A percentile compares a stretch with the other conserved stretches of the same genome.
phyloP scores from a whole-genome alignment of 2,329 filamentous ascomycete genomes.

The Tolypocladium guangdongense region DNA sequence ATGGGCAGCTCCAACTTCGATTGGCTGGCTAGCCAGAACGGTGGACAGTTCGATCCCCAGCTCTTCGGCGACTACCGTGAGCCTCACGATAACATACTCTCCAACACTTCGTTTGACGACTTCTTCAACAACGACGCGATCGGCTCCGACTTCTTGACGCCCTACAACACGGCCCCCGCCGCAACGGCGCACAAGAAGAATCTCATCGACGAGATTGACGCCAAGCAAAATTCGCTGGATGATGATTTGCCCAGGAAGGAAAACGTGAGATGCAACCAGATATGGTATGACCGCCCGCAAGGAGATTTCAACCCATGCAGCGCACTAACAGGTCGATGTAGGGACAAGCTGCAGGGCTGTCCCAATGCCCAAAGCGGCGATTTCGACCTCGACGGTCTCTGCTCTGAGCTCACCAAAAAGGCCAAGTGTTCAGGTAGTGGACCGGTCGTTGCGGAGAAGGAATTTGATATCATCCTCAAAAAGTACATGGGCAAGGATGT shows the following conservation, averaged over 20 bases:
- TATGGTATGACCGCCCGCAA: constrained; percentile 57
- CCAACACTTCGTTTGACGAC: constrained; percentile 59
- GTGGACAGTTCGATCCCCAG: constrained; percentile 80
- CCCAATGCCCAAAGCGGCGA: constrained; percentile 82
- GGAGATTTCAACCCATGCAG: background rate
- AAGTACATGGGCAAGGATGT: constrained; percentile 45
- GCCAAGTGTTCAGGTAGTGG: constrained; percentile 89
- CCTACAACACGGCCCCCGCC: constrained; percentile 57
- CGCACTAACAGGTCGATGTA: constrained; percentile 36
- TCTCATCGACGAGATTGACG: constrained; percentile 69
- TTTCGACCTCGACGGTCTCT: constrained; percentile 87
- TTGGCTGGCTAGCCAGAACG: constrained; percentile 70
- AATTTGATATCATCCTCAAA: constrained; percentile 71
- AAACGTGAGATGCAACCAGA: constrained; percentile 76
- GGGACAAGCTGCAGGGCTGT: constrained; percentile 83
- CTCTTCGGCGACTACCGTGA: constrained; percentile 90
- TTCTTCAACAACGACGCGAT: constrained; percentile 68
- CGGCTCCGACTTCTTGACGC: constrained; percentile 68
- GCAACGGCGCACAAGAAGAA: constrained; percentile 47
- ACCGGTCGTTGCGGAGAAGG: constrained; percentile 77
- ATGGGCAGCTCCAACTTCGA: constrained; percentile 50
- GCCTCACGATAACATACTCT: constrained; percentile 69
- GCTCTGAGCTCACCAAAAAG: constrained; percentile 87
- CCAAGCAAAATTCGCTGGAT: constrained; percentile 56
- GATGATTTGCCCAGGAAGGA: constrained; percentile 49